Evolutionary conservation across 2,329 filamentous ascomycete species (phyloP).

Genomic region (Penicillium brasilianum): DNA sequence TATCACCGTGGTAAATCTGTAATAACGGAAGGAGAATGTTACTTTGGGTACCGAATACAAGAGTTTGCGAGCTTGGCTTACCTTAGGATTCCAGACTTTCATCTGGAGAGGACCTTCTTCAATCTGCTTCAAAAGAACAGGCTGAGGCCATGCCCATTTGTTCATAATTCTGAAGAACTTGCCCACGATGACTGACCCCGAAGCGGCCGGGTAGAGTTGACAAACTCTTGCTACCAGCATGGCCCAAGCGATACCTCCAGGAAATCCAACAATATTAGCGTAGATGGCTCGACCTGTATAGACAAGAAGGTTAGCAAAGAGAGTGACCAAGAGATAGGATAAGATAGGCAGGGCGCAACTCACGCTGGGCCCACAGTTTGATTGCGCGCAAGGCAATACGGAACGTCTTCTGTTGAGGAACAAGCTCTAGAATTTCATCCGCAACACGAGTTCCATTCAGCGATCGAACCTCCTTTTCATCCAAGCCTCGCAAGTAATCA

Average conservation of each 20-base stretch:
- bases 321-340: neutral
- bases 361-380: constrained; percentile 91
- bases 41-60: neutral
- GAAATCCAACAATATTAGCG: constrained; percentile 94
- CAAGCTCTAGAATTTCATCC: constrained; percentile 84
- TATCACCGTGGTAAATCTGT: constrained; percentile 77
- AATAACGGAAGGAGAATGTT: neutral
- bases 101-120: constrained; percentile 81
- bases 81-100: constrained; percentile 92
- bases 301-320: neutral
- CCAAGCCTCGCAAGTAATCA: constrained; percentile 79
- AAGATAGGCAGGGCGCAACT: constrained; percentile 24
- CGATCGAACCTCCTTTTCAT: constrained; percentile 84
- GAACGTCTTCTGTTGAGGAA: constrained; percentile 89
- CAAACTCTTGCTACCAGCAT: constrained; percentile 96
- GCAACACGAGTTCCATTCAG: constrained; percentile 95
- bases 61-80: constrained; percentile 45
- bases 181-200: constrained; percentile 82
- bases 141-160: constrained; percentile 91
- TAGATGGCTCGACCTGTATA: constrained; percentile 77
- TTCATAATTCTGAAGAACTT: constrained; percentile 95
- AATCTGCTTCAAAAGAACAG: constrained; percentile 87
- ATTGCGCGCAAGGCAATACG: constrained; percentile 86
- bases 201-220: constrained; percentile 92
- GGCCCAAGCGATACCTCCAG: constrained; percentile 95